Percentiles rank a stretch among this genome's conserved stretches.
phyloP scores from a whole-genome alignment of 169 alveolate species.

The Cryptosporidium xiaoi region DNA sequence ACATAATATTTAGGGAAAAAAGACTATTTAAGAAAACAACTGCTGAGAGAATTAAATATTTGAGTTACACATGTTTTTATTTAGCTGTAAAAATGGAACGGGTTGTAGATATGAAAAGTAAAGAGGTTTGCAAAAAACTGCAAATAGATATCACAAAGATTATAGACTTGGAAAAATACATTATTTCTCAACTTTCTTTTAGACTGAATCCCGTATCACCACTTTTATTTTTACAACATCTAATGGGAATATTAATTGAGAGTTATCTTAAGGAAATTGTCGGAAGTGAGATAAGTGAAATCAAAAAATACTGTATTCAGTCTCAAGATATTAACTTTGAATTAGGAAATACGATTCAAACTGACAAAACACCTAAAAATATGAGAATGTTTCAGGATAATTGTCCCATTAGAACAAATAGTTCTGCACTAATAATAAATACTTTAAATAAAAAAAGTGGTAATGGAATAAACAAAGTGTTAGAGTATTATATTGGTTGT shows the following conservation, averaged over 20 bases:
- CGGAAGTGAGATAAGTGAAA: neutral
- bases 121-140: slow-evolving; percentile 19
- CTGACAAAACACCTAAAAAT: neutral
- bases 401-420: neutral
- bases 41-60: slow-evolving; percentile 19
- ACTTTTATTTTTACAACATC: slow-evolving; percentile 16
- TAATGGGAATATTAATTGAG: slow-evolving; percentile 49
- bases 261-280: slow-evolving; percentile 38
- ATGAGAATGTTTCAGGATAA: neutral
- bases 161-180: slow-evolving; percentile 24
- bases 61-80: slow-evolving; percentile 56
- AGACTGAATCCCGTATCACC: slow-evolving; percentile 55
- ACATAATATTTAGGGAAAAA: slow-evolving; percentile 25
- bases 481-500: slow-evolving; percentile 63
- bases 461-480: slow-evolving; percentile 28
- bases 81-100: slow-evolving; percentile 49
- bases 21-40: neutral
- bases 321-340: neutral
- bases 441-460: slow-evolving; percentile 41
- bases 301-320: neutral
- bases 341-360: neutral
- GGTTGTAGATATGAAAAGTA: slow-evolving; percentile 24
- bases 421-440: slow-evolving; percentile 56
- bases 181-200: slow-evolving; percentile 49
- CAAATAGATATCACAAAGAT: neutral